Conservation (phyloP, 2,329 filamentous ascomycete species). For the Nemania sp. region DNA sequence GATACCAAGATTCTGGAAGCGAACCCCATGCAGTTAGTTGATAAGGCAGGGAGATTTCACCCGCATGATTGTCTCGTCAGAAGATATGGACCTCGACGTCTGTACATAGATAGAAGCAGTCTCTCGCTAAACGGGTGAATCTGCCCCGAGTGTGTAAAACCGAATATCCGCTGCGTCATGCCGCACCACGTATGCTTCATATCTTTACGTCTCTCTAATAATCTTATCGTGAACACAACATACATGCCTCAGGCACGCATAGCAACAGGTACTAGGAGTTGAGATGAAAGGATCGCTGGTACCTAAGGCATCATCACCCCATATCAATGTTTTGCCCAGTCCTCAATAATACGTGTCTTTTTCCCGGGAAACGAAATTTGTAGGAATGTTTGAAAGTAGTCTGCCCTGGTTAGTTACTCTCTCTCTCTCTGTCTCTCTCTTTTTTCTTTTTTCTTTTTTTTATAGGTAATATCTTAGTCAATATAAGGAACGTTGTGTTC, state of each 20-base stretch:
- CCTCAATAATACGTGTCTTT: not conserved
- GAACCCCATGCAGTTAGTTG: not conserved
- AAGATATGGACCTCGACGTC: not conserved
- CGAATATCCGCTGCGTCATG: not conserved
- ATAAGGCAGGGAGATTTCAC: not conserved
- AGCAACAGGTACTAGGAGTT: not conserved
- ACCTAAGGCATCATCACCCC: not conserved
- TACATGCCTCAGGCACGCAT: too few relatives aligned
- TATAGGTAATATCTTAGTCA: too few relatives aligned
- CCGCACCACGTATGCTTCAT: not conserved
- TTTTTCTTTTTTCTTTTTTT: too few relatives aligned
- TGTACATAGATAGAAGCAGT: too few relatives aligned
- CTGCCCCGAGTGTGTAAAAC: not conserved
- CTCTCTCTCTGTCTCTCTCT: too few relatives aligned
- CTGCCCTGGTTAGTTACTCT: not conserved
- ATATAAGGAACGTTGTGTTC: not conserved
- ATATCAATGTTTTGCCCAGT: not conserved
- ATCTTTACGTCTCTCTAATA: not conserved
- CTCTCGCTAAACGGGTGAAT: too few relatives aligned
- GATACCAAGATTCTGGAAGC: slow-evolving; percentile 1
- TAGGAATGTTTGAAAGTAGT: not conserved
- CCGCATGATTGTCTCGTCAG: not conserved
- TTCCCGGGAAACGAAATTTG: not conserved
- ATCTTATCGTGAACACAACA: not conserved
- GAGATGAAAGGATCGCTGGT: not conserved